Evolutionary conservation across 2,329 filamentous ascomycete species (phyloP).

Genomic region (Aaosphaeria pasadenensis): DNA sequence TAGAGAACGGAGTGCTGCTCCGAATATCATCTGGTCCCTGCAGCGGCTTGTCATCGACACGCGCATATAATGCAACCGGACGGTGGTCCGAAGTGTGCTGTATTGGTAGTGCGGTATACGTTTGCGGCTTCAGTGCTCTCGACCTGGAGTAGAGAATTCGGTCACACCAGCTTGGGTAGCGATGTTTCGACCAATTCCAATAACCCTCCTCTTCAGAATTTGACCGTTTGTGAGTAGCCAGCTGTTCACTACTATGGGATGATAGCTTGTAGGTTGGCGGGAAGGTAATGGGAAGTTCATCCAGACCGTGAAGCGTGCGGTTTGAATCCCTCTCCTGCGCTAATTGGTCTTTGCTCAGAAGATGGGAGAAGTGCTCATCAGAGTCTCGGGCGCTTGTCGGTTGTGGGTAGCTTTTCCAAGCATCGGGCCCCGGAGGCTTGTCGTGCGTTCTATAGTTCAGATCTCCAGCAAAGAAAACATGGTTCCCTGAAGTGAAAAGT

Average conservation of each 20-base stretch:
- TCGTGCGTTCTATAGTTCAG: slow-evolving; percentile 89
- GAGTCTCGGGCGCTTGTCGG: slow-evolving; percentile 48
- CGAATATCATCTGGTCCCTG: slow-evolving; percentile 28
- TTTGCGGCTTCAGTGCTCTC: slow-evolving; percentile 50
- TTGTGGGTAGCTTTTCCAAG: slow-evolving; percentile 61
- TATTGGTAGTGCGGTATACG: slow-evolving; percentile 73
- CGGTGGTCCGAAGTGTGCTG: slow-evolving; percentile 85
- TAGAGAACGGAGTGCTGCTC: slow-evolving; percentile 53
- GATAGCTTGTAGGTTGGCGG: slow-evolving; percentile 94
- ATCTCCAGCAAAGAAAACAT: slow-evolving; percentile 86
- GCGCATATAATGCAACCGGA: slow-evolving; percentile 70
- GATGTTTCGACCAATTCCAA: slow-evolving; percentile 76
- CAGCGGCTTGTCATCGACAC: slow-evolving; percentile 57
- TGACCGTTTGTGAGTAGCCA: slow-evolving; percentile 8
- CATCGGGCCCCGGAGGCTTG: slow-evolving; percentile 58
- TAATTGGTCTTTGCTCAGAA: slow-evolving; percentile 77
- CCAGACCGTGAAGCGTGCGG: slow-evolving; percentile 73
- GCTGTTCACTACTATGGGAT: slow-evolving; percentile 7
- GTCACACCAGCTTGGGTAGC: slow-evolving; percentile 90
- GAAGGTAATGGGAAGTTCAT: slow-evolving; percentile 72
- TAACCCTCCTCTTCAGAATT: slow-evolving; percentile 26
- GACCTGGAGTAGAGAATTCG: slow-evolving; percentile 70
- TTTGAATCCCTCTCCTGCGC: slow-evolving; percentile 65
- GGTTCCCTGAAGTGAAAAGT: slow-evolving; percentile 71
- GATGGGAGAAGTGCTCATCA: slow-evolving; percentile 60